These are phyloP conservation scores for Trichoderma citrinoviride DNA, from an alignment of 2,329 filamentous ascomycete genomes.

Conservation along the genomic window DNA sequence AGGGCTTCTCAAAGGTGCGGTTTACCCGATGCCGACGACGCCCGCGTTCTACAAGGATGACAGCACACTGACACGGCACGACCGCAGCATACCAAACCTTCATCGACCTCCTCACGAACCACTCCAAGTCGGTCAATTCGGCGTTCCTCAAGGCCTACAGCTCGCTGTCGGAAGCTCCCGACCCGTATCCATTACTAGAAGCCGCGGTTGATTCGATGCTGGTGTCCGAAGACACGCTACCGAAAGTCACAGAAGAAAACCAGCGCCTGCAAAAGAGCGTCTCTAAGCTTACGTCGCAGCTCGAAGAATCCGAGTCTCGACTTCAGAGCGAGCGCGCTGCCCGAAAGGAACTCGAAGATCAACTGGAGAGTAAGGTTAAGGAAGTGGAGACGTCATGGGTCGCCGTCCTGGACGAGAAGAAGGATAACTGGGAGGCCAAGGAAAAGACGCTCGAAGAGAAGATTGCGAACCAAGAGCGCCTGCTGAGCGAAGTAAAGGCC, in stretches of 20 bases:
- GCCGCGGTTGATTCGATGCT: conserved; percentile 94
- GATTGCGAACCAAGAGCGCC: conserved; percentile 85
- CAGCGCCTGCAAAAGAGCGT: conserved; percentile 79
- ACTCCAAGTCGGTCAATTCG: conserved; percentile 90
- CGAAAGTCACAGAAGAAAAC: conserved; percentile 86
- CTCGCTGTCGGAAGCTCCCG: conserved; percentile 88
- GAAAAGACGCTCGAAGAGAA: conserved; percentile 91
- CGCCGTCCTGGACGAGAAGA: conserved; percentile 87
- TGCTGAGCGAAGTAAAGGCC: conserved; percentile 92
- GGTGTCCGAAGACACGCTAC: conserved; percentile 85
- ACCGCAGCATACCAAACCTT: conserved; percentile 85
- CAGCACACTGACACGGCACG: background rate
- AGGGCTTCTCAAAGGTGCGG: conserved; percentile 73
- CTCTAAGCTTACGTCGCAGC: conserved; percentile 68
- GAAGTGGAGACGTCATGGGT: conserved; percentile 89
- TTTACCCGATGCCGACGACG: background rate
- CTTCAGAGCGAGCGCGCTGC: conserved; percentile 74
- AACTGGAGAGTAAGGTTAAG: conserved; percentile 75
- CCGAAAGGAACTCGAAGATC: conserved; percentile 72
- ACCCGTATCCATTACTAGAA: conserved; percentile 94
- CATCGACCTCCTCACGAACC: conserved; percentile 93
- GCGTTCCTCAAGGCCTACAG: conserved; percentile 93
- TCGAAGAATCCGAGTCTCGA: conserved; percentile 78
- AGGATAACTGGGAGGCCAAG: conserved; percentile 93
- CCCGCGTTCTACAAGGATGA: background rate